Base-by-base conservation (phyloP, 2,329 filamentous ascomycete genomes). In the Trichoderma polysporum region DNA sequence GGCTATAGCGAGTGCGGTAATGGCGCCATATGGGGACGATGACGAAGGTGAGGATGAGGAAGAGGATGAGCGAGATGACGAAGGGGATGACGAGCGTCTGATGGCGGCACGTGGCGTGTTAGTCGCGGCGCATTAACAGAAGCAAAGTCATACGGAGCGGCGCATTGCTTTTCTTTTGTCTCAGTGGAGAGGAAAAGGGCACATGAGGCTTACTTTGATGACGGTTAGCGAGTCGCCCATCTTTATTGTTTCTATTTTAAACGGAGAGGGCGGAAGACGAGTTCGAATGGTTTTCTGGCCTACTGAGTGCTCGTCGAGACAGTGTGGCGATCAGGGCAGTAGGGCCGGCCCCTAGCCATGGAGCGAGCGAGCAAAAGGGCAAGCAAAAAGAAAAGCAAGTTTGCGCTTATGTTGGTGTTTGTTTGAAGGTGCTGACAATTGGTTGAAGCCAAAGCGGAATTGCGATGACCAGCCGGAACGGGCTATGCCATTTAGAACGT, bases 21-120 rank as follows among this genome's bases (percentile, higher is more conserved):
- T 84, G 86, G 56, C 87, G 88, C 85, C 90, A 91, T 68, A 90
- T 75, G 2, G 91, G 91, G 29, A 91, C 74, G 68, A 92, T 73
- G 72, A 89, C 79, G 76, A 88, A 91, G 66, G 87, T 89, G 66
- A 89, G 79, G 67, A 88, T 66, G 72, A 93, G 77, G 78, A 91
- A 94, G 71, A 92, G 80, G 69, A 86, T 78, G 56, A 93, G 83
- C 53, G 91, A 91, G 74, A 93, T 88, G 74, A 89, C 73, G 62
- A 90, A 90, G 37, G 91, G 91, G 70, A 92, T 80, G 72, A 92
- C 77, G 69, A 93, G 79, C 5, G 89, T 91, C 91, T 93, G 73
- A 7, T 50, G 73, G 15, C n/a, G 45, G n/a, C 41, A 54, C 22
- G 53, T 37, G 39, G 60, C 45, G 35, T 22, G 66, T 64, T 60